A percentile compares a stretch with the other conserved stretches of the same genome.
Evolutionary conservation across 148 eudicot species (phyloP).

Genomic region (Rhododendron molle): DNA sequence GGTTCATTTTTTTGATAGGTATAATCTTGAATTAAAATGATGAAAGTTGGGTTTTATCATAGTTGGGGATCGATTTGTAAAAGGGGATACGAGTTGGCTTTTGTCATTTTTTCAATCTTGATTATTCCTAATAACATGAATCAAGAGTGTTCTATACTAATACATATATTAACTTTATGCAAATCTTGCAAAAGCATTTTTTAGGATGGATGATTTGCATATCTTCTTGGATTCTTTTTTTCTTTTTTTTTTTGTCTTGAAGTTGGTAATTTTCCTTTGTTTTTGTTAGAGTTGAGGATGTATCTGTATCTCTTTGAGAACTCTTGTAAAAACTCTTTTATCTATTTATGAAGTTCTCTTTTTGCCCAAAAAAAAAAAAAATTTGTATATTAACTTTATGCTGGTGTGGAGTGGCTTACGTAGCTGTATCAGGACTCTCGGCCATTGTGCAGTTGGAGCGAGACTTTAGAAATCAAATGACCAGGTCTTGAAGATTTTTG

Average conservation of each 20-base stretch:
- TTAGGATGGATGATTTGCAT: too few species aligned
- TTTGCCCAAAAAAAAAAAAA: too few species aligned
- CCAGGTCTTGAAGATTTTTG: not conserved
- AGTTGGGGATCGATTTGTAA: not conserved
- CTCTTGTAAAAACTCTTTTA: too few species aligned
- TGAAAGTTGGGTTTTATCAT: not conserved
- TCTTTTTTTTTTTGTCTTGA: too few species aligned
- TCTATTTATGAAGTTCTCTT: too few species aligned
- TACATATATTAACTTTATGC: too few species aligned
- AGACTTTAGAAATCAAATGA: not conserved
- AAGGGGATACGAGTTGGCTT: not conserved
- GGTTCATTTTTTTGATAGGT: not conserved
- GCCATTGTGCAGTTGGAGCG: not conserved
- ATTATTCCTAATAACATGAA: not conserved
- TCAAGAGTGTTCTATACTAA: not conserved
- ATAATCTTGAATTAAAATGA: not conserved
- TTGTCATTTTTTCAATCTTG: not conserved
- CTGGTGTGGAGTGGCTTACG: not conserved
- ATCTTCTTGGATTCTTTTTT: too few species aligned
- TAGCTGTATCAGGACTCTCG: not conserved
- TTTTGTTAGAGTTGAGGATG: too few species aligned
- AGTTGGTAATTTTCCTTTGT: too few species aligned
- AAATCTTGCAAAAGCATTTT: too few species aligned
- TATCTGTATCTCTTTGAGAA: too few species aligned
- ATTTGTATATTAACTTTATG: not conserved